Base-by-base conservation (phyloP, 2,329 filamentous ascomycete genomes). In the Ophiostoma ulmi region DNA sequence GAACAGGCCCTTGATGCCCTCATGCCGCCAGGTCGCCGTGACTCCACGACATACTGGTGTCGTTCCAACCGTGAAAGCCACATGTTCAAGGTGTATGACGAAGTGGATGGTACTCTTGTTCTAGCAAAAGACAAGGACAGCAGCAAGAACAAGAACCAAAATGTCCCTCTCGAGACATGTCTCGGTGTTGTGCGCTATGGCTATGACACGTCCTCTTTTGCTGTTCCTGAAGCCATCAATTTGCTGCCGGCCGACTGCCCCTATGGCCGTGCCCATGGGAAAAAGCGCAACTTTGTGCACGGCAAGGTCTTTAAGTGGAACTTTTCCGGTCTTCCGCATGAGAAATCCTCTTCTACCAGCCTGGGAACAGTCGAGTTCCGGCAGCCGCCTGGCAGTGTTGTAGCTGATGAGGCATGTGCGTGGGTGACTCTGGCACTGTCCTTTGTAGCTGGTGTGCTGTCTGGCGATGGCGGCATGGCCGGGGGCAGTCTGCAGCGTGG, bases 231-330 rank as follows among this genome's bases (percentile, higher is more conserved):
- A 68, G 73, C 74, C 11, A 75, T 81, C 75, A 80, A 79, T 63
- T 73, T 78, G 11, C 76, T 78, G 67, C 75, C 79, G 0, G 75
- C 76, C 11, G 69, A 71, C 1, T 78, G 76, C 26, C 75, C 76
- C 1, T 78, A 77, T 67, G 80, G 78, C 31, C 74, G 73, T 0
- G 75, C 77, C 7, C 75, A 78, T 26, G 77, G 78, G 13, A 75
- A 74, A 70, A 76, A 75, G 65, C 72, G 75, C 52, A 77, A 80
- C 69, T 80, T 80, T 71, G 74, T 81, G 31, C 76, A 78, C 61
- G 79, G 79, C 14, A 80, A 80, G 70, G 77, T 79, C 39, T 81
- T 79, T 74, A 81, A 80, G 76, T 81, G 80, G 80, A 77, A 81
- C 68, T 78, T 81, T 69, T 74, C 77, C 0, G 76, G 77, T 1